Evolutionary conservation across 805 yeast species (phyloP).

Genomic region (Ogataea angusta): DNA sequence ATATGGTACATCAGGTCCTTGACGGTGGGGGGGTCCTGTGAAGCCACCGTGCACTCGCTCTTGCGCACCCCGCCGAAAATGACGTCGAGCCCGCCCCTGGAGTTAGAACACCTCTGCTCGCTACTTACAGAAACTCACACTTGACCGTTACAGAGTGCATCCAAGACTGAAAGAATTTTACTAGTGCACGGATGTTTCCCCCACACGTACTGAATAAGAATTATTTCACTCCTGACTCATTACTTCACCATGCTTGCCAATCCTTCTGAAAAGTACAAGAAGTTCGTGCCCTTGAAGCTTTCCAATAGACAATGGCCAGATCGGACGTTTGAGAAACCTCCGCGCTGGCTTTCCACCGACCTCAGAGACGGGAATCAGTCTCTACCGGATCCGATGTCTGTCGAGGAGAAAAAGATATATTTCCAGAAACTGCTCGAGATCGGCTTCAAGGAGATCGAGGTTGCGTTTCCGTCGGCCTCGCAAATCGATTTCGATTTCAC

Average conservation of each 20-base stretch:
- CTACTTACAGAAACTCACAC: constrained; percentile 40
- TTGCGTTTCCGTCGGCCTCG: constrained; percentile 76
- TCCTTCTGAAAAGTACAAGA: constrained; percentile 60
- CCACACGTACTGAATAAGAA: not conserved
- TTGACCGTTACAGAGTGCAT: constrained; percentile 35
- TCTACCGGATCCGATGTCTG: constrained; percentile 81
- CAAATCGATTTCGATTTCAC: constrained; percentile 83
- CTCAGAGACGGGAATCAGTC: constrained; percentile 81
- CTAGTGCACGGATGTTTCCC: constrained; percentile 11
- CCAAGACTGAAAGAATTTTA: not conserved
- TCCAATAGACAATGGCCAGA: constrained; percentile 72
- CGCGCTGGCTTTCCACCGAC: constrained; percentile 79
- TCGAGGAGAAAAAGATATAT: constrained; percentile 68
- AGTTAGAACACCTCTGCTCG: constrained; percentile 2
- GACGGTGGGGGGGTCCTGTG: constrained; percentile 32
- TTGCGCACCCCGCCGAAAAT: constrained; percentile 60
- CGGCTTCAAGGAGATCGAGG: constrained; percentile 81
- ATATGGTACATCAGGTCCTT: constrained; percentile 57
- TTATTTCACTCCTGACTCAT: not conserved
- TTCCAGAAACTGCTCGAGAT: constrained; percentile 67
- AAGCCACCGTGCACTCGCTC: constrained; percentile 45
- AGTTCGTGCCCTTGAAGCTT: constrained; percentile 52
- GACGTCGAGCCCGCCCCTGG: constrained; percentile 78
- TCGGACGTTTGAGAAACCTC: constrained; percentile 62
- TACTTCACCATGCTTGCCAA: constrained; percentile 54